Percentiles rank a stretch among this genome's conserved stretches.
phyloP scores from a whole-genome alignment of 148 eudicot genomes.

The Chenopodium berlandieri region DNA sequence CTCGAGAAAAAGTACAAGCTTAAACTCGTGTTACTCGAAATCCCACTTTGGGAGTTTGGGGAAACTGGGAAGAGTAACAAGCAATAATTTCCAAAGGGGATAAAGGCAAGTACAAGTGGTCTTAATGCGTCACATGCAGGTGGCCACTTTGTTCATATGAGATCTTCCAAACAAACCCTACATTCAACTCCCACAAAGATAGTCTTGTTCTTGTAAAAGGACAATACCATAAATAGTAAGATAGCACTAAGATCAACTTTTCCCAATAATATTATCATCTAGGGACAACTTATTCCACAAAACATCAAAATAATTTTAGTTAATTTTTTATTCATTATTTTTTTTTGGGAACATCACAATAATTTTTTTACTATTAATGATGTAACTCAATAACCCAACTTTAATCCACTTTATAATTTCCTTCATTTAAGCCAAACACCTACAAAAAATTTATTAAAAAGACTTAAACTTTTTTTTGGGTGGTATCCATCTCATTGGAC shows the following conservation, averaged over 20 bases:
- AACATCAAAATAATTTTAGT: not conserved
- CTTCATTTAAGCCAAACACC: constrained; percentile 7
- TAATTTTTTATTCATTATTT: too few relatives aligned
- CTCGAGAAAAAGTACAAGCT: not conserved
- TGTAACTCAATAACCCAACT: constrained; percentile 12
- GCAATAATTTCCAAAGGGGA: not conserved
- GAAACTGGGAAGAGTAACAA: constrained; percentile 1
- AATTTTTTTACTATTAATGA: not conserved
- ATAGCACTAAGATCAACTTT: constrained; percentile 23
- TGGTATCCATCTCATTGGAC: constrained; percentile 28
- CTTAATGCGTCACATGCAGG: too few relatives aligned
- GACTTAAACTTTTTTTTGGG: not conserved
- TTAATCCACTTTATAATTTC: not conserved
- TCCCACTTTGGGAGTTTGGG: not conserved
- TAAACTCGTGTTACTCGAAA: not conserved
- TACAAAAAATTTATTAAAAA: not conserved
- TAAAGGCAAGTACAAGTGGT: constrained; percentile 6
- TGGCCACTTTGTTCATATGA: not conserved
- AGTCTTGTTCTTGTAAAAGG: constrained; percentile 20
- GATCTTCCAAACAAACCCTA: constrained; percentile 19
- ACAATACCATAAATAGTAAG: constrained; percentile 15
- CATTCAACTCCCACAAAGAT: constrained; percentile 33
- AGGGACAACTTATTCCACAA: constrained; percentile 21
- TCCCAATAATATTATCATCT: constrained; percentile 17
- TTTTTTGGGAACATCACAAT: not conserved